A percentile compares a stretch with the other conserved stretches of the same genome.
Evolutionary conservation across 768 basidiomycete genomes (phyloP).

Genomic region (Xerocomellus amylosporus): DNA sequence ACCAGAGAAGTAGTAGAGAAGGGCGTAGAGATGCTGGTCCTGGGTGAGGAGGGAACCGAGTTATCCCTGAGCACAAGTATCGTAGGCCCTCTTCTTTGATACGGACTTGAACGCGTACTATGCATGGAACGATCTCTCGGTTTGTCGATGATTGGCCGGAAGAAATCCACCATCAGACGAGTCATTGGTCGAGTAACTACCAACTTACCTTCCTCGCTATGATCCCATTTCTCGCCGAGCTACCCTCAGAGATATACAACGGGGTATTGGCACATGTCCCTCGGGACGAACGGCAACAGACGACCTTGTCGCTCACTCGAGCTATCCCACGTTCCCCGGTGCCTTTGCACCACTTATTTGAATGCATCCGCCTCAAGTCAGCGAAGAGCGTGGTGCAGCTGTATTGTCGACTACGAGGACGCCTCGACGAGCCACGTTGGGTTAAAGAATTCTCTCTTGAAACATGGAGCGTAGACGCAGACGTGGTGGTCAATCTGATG

Average conservation of each 20-base stretch:
- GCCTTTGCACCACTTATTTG: conserved; percentile 56
- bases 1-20: conserved; percentile 49
- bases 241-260: conserved; percentile 69
- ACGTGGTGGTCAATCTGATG: conserved; percentile 70
- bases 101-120: neutral
- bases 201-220: conserved; percentile 8
- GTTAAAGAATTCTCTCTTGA: conserved; percentile 52
- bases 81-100: conserved; percentile 25
- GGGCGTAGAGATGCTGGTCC: conserved; percentile 45
- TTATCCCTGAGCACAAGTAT: conserved; percentile 28
- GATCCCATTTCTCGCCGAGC: conserved; percentile 25
- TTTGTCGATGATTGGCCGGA: neutral
- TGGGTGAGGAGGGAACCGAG: conserved; percentile 31
- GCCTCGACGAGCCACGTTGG: conserved; percentile 34
- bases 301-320: conserved; percentile 56
- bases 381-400: conserved; percentile 54
- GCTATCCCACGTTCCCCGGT: conserved; percentile 63
- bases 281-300: conserved; percentile 43
- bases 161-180: neutral
- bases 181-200: neutral
- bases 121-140: neutral
- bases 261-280: conserved; percentile 55
- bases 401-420: conserved; percentile 51
- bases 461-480: conserved; percentile 71
- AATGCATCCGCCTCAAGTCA: conserved; percentile 48